phyloP scores from a whole-genome alignment of 2,329 filamentous ascomycete genomes.

The Penicillium sp. region DNA sequence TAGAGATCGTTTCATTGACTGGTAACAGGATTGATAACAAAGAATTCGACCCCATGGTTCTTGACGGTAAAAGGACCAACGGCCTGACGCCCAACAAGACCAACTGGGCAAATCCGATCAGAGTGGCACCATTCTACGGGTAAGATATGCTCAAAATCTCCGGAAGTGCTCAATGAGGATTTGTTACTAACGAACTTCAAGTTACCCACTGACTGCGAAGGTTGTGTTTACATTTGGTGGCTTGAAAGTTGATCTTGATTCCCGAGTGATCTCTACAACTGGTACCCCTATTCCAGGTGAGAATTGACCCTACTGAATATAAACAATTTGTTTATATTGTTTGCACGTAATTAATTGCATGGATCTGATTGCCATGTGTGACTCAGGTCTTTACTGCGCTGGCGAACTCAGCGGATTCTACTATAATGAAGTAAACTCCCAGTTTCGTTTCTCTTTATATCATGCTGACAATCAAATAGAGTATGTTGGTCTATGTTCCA shows the following conservation, averaged over 20 bases:
- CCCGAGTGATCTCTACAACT: conserved; percentile 36
- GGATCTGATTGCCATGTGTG: too few relatives aligned
- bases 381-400: conserved; percentile 1
- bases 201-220: conserved; percentile 25
- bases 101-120: conserved; percentile 41
- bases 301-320: too few relatives aligned
- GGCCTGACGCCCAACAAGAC: conserved; percentile 36
- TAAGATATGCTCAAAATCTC: neutral
- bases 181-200: too few relatives aligned
- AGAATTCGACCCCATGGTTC: conserved; percentile 39
- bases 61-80: conserved; percentile 38
- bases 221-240: conserved; percentile 36
- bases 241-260: conserved; percentile 37
- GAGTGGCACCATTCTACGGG: conserved; percentile 35
- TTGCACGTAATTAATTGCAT: neutral
- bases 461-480: too few relatives aligned
- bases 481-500: too few relatives aligned
- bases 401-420: neutral
- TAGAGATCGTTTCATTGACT: too few relatives aligned
- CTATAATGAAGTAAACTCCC: neutral
- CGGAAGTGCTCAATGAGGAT: too few relatives aligned
- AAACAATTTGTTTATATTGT: too few relatives aligned
- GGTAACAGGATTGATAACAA: conserved; percentile 21
- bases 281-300: conserved; percentile 32
- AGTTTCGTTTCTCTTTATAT: too few relatives aligned